Conservation (phyloP, 108 stramenopile genomes). For the Licmophora abbreviata region DNA sequence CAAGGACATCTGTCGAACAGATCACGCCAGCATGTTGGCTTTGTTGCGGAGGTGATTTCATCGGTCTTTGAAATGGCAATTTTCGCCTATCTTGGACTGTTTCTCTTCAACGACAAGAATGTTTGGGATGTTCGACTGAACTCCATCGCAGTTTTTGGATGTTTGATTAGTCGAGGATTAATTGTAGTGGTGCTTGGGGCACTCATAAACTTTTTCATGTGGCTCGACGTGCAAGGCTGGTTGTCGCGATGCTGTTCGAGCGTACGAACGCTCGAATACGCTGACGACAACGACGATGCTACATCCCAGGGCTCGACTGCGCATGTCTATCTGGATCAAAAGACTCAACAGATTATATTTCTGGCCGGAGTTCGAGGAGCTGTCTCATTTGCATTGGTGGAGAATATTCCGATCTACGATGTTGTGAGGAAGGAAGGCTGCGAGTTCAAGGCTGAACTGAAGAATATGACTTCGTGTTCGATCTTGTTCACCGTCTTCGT, state of each 20-base stretch:
- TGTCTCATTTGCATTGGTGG: constrained; percentile 81
- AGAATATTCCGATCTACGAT: constrained; percentile 80
- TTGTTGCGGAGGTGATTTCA: constrained; percentile 70
- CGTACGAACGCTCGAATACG: too few relatives aligned
- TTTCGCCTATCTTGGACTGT: constrained; percentile 83
- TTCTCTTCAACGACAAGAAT: constrained; percentile 70
- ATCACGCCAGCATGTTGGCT: constrained; percentile 69
- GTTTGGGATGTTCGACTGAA: constrained; percentile 53
- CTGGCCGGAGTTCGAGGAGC: constrained; percentile 81
- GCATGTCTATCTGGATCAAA: background rate
- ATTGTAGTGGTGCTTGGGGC: constrained; percentile 58
- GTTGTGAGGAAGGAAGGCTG: constrained; percentile 57
- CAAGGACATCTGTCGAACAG: constrained; percentile 39
- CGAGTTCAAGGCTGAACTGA: constrained; percentile 62
- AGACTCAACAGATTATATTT: constrained; percentile 68
- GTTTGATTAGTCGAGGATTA: constrained; percentile 53
- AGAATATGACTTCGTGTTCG: constrained; percentile 77
- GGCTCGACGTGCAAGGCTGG: too few relatives aligned
- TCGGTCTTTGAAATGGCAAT: constrained; percentile 74
- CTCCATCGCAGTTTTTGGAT: constrained; percentile 47
- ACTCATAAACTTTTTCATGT: constrained; percentile 15
- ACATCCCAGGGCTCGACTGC: background rate
- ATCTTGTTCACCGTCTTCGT: constrained; percentile 78
- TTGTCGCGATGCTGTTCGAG: background rate
- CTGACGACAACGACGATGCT: background rate